Evolutionary conservation across 495 filamentous ascomycete species (phyloP).

Genomic region (Penicillium atrosanguineum): DNA sequence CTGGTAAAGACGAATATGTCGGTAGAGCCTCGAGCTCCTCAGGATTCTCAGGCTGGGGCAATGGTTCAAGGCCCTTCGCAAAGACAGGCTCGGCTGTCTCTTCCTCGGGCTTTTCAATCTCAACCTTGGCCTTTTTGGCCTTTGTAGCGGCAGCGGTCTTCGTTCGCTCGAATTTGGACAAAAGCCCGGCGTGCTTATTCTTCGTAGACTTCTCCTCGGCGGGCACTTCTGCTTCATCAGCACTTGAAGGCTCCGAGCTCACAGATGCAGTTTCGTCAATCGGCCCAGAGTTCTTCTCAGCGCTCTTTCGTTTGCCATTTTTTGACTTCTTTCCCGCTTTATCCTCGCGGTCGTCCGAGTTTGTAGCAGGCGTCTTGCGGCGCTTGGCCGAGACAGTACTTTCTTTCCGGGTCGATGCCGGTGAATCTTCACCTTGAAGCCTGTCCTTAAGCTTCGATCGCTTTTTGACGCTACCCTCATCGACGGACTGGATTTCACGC

Average conservation of each 20-base stretch:
- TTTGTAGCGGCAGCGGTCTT: conserved; percentile 34
- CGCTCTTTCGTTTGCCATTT: conserved; percentile 25
- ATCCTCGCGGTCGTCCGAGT: conserved; percentile 12
- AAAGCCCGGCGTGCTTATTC: conserved; percentile 41
- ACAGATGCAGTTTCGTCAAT: conserved; percentile 22
- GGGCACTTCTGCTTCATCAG: conserved; percentile 6
- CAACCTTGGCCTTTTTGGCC: conserved; percentile 16
- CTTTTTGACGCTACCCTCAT: conserved; percentile 24
- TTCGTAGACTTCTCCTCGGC: conserved; percentile 19
- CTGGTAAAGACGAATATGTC: conserved; percentile 45
- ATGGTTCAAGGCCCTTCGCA: conserved; percentile 67
- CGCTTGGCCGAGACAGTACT: conserved; percentile 27
- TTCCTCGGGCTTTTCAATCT: conserved; percentile 20
- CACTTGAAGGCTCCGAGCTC: conserved; percentile 8
- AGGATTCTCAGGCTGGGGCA: conserved; percentile 71
- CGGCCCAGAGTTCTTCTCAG: conserved; percentile 9
- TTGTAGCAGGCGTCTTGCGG: conserved; percentile 24
- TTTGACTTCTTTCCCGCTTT: conserved; percentile 31
- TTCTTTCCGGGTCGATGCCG: conserved; percentile 26
- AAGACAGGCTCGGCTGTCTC: conserved; percentile 37
- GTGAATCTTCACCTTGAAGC: conserved; percentile 16
- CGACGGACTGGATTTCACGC: conserved; percentile 19
- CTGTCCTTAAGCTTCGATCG: conserved; percentile 20
- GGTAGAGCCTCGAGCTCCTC: conserved; percentile 32
- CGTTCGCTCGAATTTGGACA: conserved; percentile 46